A percentile compares a stretch with the other conserved stretches of the same genome.
Evolutionary conservation across 2,329 filamentous ascomycete genomes (phyloP).

Genomic region (Parasarocladium wereldwijsianum): DNA sequence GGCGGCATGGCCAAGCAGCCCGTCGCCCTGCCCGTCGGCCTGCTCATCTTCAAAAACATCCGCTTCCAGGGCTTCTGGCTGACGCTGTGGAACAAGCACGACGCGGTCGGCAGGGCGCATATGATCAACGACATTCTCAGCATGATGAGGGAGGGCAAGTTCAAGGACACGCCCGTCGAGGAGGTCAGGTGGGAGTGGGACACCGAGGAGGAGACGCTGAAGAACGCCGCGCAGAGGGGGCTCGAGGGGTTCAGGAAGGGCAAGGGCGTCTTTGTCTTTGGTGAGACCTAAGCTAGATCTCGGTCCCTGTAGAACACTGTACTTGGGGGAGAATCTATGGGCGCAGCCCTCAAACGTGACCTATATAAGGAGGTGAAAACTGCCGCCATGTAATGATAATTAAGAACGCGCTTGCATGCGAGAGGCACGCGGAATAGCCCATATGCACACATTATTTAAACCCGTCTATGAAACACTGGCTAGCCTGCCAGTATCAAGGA

Average conservation of each 20-base stretch:
- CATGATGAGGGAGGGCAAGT: conserved; percentile 59
- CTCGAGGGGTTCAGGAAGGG: conserved; percentile 72
- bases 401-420: too few species aligned
- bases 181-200: conserved; percentile 73
- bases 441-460: too few species aligned
- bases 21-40: conserved; percentile 61
- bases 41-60: conserved; percentile 89
- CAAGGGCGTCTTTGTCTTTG: conserved; percentile 82
- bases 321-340: too few species aligned
- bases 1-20: conserved; percentile 90
- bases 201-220: conserved; percentile 54
- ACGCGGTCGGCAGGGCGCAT: conserved; percentile 57
- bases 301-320: too few species aligned
- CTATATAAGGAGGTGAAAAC: too few species aligned
- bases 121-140: conserved; percentile 78
- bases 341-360: too few species aligned
- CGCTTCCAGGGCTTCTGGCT: conserved; percentile 92
- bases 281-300: conserved; percentile 40
- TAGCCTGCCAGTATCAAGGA: too few species aligned
- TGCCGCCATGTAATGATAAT: too few species aligned
- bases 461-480: too few species aligned
- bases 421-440: too few species aligned
- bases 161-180: conserved; percentile 72
- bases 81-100: conserved; percentile 67
- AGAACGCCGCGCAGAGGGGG: conserved; percentile 65